Conservation (phyloP, 202 grass and related monocot species). For the Panicum virgatum region DNA sequence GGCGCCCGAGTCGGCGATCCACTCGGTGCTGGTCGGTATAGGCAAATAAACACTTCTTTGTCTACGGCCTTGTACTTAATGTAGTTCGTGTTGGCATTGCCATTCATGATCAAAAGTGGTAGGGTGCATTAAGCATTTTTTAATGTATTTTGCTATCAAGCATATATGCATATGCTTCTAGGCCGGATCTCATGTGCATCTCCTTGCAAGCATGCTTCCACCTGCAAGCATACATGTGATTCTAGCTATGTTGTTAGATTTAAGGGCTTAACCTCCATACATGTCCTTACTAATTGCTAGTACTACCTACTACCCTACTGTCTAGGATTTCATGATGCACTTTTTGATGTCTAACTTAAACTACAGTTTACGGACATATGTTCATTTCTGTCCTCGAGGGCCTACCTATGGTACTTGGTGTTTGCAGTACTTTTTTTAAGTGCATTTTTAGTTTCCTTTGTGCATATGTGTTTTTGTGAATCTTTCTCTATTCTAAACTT, state of each 20-base stretch:
- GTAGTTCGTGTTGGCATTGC: background rate
- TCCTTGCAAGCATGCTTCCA: conserved; percentile 8
- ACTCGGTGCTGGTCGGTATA: no score
- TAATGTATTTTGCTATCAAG: conserved; percentile 24
- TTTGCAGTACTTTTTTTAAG: background rate
- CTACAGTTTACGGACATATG: background rate
- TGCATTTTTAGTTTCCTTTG: conserved; percentile 8
- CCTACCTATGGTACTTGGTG: background rate
- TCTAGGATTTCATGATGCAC: background rate
- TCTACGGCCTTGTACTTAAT: conserved; percentile 30
- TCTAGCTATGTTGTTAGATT: conserved; percentile 8
- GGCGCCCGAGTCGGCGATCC: no score
- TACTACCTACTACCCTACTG: background rate
- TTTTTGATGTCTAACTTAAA: background rate
- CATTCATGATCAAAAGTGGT: background rate
- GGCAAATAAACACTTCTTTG: conserved; percentile 1
- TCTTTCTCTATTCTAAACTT: conserved; percentile 9
- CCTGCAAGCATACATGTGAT: conserved; percentile 25
- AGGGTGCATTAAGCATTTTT: background rate
- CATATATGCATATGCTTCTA: conserved; percentile 39
- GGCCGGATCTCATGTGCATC: background rate
- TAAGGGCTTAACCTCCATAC: conserved; percentile 8
- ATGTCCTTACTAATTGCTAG: background rate
- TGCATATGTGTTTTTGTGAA: conserved; percentile 1
- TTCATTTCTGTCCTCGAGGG: background rate